Conservation (phyloP, 140 eudicot genomes). For the Stevia rebaudiana region DNA sequence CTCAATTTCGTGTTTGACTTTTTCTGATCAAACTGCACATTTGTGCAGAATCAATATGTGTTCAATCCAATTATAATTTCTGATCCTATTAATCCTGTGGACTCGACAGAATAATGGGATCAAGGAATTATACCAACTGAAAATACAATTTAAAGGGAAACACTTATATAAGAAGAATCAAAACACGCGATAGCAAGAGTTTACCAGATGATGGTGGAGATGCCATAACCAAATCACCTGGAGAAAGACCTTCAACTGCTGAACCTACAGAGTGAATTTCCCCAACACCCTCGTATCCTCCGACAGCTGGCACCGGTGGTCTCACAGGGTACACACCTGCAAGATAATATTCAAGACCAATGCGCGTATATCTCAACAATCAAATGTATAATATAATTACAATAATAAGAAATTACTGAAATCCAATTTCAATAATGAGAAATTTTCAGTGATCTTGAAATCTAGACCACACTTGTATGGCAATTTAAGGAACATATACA, state of each 20-base stretch:
- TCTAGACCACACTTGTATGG: not conserved
- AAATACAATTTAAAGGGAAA: no score
- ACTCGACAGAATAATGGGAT: no score
- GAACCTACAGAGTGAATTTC: constrained; percentile 73
- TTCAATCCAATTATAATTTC: no score
- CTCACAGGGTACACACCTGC: constrained; percentile 86
- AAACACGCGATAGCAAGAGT: not conserved
- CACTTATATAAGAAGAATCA: no score
- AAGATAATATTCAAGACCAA: constrained; percentile 1
- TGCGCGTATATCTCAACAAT: not conserved
- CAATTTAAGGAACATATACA: not conserved
- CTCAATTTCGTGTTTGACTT: no score
- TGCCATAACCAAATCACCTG: constrained; percentile 83
- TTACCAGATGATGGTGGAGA: constrained; percentile 80
- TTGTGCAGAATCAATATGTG: no score
- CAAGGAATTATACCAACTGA: no score
- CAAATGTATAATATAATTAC: not conserved
- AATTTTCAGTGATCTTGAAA: not conserved
- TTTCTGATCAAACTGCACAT: no score
- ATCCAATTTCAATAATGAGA: not conserved
- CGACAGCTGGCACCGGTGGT: constrained; percentile 78
- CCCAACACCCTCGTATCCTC: constrained; percentile 91
- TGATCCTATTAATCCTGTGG: no score
- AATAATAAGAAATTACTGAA: not conserved
- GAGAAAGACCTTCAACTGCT: constrained; percentile 58